Conservation (phyloP, 1,284 basidiomycete species). For the Ustilago xerochloae region DNA sequence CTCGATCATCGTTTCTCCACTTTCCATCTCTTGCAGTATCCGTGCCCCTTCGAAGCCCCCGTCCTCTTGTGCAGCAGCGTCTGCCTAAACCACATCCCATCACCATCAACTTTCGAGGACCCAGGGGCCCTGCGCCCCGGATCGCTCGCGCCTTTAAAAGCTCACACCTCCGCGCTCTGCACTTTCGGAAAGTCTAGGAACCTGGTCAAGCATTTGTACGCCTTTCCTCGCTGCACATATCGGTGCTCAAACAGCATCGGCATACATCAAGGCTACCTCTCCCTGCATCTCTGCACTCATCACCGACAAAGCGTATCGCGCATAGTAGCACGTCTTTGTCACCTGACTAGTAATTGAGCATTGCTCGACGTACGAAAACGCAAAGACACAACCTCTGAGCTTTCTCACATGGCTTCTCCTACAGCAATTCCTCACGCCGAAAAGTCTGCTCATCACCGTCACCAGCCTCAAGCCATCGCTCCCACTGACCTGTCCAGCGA, state of each 20-base stretch:
- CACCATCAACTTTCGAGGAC: conserved; percentile 25
- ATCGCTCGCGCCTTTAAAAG: conserved; percentile 22
- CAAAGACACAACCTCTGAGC: no score
- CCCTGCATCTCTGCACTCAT: not conserved
- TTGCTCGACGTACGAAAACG: no score
- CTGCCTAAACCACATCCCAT: conserved; percentile 15
- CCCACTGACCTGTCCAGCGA: conserved; percentile 38
- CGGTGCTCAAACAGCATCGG: no score
- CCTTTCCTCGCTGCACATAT: not conserved
- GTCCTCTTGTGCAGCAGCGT: conserved; percentile 20
- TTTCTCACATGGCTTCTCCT: conserved; percentile 47
- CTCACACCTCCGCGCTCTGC: not conserved
- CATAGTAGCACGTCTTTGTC: not conserved
- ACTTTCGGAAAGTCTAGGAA: not conserved
- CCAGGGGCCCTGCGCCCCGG: conserved; percentile 52
- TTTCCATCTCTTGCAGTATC: not conserved
- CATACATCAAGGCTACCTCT: no score
- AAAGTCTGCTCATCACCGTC: conserved; percentile 55
- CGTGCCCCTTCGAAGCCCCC: not conserved
- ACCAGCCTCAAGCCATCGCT: conserved; percentile 9
- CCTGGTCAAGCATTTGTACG: not conserved
- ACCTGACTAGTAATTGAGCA: not conserved
- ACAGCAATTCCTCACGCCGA: conserved; percentile 55
- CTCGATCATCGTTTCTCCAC: not conserved
- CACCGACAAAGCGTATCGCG: not conserved